phyloP scores from a whole-genome alignment of 441 rosid genomes.

The Rhodomyrtus psidioides region DNA sequence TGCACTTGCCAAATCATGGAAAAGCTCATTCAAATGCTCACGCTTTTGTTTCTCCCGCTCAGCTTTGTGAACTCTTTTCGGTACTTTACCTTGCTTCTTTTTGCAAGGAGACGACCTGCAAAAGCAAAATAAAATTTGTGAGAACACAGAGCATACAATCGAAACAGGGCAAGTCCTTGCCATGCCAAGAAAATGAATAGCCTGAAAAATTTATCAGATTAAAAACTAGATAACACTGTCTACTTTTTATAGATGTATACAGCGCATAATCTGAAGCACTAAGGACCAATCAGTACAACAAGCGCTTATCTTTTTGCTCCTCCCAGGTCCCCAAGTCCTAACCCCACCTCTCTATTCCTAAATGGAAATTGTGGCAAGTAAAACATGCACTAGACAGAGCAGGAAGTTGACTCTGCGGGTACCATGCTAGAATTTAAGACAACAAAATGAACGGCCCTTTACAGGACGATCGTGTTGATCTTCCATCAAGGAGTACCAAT shows the following conservation, averaged over 20 bases:
- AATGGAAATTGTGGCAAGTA: not conserved
- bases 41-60: slow-evolving; percentile 95
- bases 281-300: not conserved
- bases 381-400: not conserved
- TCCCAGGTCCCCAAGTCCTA: not conserved
- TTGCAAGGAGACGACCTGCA: slow-evolving; percentile 41
- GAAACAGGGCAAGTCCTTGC: not conserved
- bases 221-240: not conserved
- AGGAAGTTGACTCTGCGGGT: not conserved
- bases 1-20: slow-evolving; percentile 62
- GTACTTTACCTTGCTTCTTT: slow-evolving; percentile 44
- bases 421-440: not conserved
- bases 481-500: not conserved
- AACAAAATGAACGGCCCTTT: not conserved
- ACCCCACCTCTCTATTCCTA: not conserved
- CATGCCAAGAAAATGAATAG: not conserved
- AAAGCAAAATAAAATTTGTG: not conserved
- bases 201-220: not conserved
- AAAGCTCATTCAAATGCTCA: slow-evolving; percentile 86
- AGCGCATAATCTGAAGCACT: not conserved
- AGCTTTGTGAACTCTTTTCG: slow-evolving; percentile 77
- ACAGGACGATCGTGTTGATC: not conserved
- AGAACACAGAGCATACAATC: not conserved
- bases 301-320: not conserved
- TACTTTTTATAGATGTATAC: not conserved